A percentile compares a stretch with the other conserved stretches of the same genome.
Evolutionary conservation across 192 early-diverging fungal species (phyloP).

Genomic region (Coemansia sp.): DNA sequence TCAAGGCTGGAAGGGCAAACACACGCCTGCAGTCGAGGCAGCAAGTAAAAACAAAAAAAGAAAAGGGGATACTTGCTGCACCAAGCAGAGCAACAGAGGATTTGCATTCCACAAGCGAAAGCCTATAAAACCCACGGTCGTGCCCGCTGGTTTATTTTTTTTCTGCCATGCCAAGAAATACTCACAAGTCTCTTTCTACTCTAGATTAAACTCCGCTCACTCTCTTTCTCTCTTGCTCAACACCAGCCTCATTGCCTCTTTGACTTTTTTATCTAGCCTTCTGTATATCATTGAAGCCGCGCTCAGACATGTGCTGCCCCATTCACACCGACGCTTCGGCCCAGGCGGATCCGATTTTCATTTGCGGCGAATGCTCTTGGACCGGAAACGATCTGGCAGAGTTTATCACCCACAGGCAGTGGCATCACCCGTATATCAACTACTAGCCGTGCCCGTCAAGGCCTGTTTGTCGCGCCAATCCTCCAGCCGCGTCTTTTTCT

Average conservation of each 20-base stretch:
- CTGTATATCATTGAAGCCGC: background rate
- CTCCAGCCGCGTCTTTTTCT: background rate
- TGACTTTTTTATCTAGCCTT: background rate
- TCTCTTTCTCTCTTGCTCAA: background rate
- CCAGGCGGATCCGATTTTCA: constrained; percentile 11
- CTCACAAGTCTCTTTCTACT: background rate
- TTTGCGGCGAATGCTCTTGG: constrained; percentile 41
- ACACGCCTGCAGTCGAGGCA: background rate
- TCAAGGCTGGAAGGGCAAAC: background rate
- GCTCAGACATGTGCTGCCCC: background rate
- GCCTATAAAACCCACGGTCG: background rate
- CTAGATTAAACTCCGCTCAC: background rate
- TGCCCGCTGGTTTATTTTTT: too few relatives aligned
- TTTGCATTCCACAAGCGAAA: background rate
- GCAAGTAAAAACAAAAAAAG: background rate
- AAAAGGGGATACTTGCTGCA: background rate
- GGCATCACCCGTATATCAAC: constrained; percentile 21
- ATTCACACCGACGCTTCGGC: constrained; percentile 3
- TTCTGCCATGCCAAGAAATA: background rate
- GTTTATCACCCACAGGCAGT: constrained; percentile 37
- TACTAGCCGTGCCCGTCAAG: background rate
- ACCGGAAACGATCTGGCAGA: constrained; percentile 26
- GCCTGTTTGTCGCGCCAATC: background rate
- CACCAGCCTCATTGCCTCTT: background rate
- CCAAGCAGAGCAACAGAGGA: background rate